Conservation (phyloP, 306 rosid genomes). For the Castanea sativa region DNA sequence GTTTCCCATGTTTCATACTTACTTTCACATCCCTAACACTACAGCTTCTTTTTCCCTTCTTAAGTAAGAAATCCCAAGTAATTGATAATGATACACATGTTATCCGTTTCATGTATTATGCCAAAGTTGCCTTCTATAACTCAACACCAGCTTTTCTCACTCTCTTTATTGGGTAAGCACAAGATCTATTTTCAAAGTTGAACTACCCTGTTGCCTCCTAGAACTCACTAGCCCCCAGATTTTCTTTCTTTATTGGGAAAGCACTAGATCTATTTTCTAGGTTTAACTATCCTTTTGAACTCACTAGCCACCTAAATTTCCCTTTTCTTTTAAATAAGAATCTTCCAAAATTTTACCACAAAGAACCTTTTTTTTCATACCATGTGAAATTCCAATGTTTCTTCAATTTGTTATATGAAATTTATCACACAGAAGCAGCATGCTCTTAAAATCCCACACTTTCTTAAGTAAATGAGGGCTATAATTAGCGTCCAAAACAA, state of each 20-base stretch:
- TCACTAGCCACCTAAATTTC: neutral
- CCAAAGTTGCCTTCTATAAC: neutral
- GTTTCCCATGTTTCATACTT: neutral
- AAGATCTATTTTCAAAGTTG: neutral
- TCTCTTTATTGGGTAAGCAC: neutral
- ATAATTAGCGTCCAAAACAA: neutral
- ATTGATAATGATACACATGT: neutral
- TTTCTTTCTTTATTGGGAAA: neutral
- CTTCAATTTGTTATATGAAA: neutral
- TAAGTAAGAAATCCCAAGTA: neutral
- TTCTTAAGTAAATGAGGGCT: neutral
- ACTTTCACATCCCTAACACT: neutral
- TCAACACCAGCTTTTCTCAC: neutral
- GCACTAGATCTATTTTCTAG: neutral
- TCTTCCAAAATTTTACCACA: neutral
- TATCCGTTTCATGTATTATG: neutral
- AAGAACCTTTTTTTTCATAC: neutral
- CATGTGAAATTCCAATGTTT: neutral
- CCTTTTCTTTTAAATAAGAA: neutral
- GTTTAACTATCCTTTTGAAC: neutral
- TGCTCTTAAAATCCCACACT: neutral
- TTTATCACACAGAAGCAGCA: neutral
- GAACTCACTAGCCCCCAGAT: slow-evolving; percentile 1
- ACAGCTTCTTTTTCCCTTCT: neutral
- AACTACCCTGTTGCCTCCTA: neutral